Conservation (phyloP, 78 protist species). For the Protostelium mycophagum region DNA sequence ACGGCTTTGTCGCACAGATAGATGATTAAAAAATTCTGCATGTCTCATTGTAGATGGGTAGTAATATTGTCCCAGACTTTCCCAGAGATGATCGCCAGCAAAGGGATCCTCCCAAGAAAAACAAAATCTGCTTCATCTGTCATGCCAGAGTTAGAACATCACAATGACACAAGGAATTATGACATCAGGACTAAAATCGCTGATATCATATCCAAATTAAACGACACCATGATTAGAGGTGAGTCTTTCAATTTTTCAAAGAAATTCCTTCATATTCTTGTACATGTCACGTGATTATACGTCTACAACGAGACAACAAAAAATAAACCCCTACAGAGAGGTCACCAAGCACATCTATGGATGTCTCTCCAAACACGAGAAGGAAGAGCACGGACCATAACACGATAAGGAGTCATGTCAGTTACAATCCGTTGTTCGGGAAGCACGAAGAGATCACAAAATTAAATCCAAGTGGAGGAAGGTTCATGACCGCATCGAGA, state of each 20-base stretch:
- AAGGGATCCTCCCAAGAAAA: background rate
- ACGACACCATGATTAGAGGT: background rate
- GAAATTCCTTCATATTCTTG: too few relatives aligned
- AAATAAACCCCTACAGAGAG: too few relatives aligned
- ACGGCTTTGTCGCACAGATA: too few relatives aligned
- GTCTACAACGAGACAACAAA: too few relatives aligned
- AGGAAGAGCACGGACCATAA: background rate
- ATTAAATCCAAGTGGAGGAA: background rate
- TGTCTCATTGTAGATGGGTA: too few relatives aligned
- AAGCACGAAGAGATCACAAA: background rate
- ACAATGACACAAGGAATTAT: background rate
- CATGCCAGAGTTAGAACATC: too few relatives aligned
- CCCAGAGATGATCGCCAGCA: background rate
- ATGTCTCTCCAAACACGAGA: background rate
- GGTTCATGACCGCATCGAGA: background rate
- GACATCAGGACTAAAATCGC: background rate
- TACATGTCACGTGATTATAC: too few relatives aligned
- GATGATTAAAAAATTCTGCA: too few relatives aligned
- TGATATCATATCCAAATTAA: background rate
- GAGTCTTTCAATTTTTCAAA: too few relatives aligned
- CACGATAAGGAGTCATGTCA: background rate
- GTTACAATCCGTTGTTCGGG: background rate
- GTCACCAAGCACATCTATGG: too few relatives aligned
- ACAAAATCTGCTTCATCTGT: background rate
- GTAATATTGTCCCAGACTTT: too few relatives aligned